phyloP scores from a whole-genome alignment of 768 basidiomycete genomes.

The Suillus subaureus region DNA sequence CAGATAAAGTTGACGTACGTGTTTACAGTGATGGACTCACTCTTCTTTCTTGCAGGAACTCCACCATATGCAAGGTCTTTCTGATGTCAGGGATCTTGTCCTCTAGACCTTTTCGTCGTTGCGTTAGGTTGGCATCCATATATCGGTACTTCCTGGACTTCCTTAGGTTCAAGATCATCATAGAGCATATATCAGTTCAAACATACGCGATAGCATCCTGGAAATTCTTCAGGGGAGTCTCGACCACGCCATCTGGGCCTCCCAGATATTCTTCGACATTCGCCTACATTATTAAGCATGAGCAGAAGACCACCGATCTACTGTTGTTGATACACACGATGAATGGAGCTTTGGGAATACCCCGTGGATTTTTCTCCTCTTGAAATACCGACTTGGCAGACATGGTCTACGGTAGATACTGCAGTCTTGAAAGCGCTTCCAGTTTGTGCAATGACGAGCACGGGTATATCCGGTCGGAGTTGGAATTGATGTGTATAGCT shows the following conservation, averaged over 20 bases:
- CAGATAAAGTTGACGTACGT: not conserved
- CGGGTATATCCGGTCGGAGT: not conserved
- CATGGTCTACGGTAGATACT: constrained; percentile 6
- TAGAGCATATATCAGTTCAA: constrained; percentile 9
- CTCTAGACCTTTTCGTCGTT: constrained; percentile 77
- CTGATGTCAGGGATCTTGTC: constrained; percentile 97
- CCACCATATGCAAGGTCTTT: constrained; percentile 90
- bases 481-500: not conserved
- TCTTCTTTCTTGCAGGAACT: constrained; percentile 71
- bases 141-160: constrained; percentile 92
- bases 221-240: constrained; percentile 75
- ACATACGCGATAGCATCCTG: constrained; percentile 94
- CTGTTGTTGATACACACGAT: constrained; percentile 60
- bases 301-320: not conserved
- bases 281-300: constrained; percentile 48
- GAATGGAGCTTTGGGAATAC: constrained; percentile 95
- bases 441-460: not conserved
- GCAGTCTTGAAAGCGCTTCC: constrained; percentile 13
- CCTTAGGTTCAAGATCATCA: constrained; percentile 21
- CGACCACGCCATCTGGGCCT: constrained; percentile 75
- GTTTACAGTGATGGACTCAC: constrained; percentile 42
- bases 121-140: constrained; percentile 88
- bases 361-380: constrained; percentile 77
- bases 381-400: constrained; percentile 32
- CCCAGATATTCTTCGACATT: constrained; percentile 88